Evolutionary conservation across 2,329 filamentous ascomycete genomes (phyloP), one percentile per base, ranked within the genome.

Genomic region (Venturiaceae sp.): DNA sequence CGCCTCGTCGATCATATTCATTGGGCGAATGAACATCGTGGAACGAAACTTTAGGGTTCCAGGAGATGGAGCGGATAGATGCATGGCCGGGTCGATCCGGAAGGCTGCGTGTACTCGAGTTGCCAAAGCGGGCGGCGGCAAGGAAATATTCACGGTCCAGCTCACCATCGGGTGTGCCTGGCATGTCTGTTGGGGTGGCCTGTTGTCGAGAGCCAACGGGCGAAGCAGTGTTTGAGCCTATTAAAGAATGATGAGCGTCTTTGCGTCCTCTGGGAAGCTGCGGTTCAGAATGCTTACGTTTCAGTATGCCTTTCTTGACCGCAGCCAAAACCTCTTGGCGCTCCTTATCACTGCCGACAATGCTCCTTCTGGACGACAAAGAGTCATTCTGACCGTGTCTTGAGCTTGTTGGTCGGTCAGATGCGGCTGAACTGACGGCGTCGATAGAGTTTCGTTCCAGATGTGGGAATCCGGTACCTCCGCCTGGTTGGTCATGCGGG

Each of bases 21-120:
- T 88, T 87, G 68, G 87, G 90, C 2, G 92, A 91, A 91, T 92
- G 99, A 7, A 92, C 97, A 68, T 99, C 94, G 70, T 96, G 85
- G 71, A 96, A 97, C 62, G 96, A 85, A 55, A 97, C 90, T 41
- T 92, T 85, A 52, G 92, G 92, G 67, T 91, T 97, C 73, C 97
- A 99, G 61, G 75, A 79, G 64, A 86, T 85, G 66, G 79, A 82
- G 62, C 79, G 79, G 21, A 84, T 83, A 54, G 87, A 83, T 1
- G 91, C 90, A 3, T 90, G 95, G 60, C 87, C 83, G 0, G 91
- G 90, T 3, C 91, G 95, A 60, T 81, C 83, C 16, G 90, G 90
- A 19, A 88, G 83, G 70, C 90, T 95, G 75, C 89, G 90, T 11
- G 85, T 85, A 65, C 92, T 88, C 58, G 85, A 80, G 44, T 83